Conservation (phyloP, 179 eudicot genomes). For the Beta lomatogona region DNA sequence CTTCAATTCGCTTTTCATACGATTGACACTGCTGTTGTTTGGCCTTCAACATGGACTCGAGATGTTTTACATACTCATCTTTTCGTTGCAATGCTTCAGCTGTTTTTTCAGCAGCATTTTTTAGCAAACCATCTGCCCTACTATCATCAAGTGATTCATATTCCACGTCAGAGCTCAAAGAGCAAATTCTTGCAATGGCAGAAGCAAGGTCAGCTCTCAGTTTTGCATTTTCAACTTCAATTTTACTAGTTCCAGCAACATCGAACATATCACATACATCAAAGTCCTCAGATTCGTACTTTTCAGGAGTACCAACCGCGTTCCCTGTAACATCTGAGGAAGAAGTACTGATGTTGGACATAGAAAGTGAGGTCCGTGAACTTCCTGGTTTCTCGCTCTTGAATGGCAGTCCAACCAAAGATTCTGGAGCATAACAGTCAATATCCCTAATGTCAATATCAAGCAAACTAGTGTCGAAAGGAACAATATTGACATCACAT, state of each 20-base stretch:
- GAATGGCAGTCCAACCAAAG: slow-evolving; percentile 59
- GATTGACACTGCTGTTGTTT: slow-evolving; percentile 81
- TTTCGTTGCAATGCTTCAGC: slow-evolving; percentile 80
- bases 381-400: slow-evolving; percentile 57
- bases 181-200: slow-evolving; percentile 77
- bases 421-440: slow-evolving; percentile 87
- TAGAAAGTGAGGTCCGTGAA: slow-evolving; percentile 56
- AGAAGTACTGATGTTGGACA: slow-evolving; percentile 51
- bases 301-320: slow-evolving; percentile 39
- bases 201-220: slow-evolving; percentile 98
- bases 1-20: slow-evolving; percentile 85
- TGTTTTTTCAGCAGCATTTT: slow-evolving; percentile 81
- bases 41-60: slow-evolving; percentile 60
- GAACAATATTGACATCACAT: slow-evolving; percentile 86
- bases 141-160: slow-evolving; percentile 66
- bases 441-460: slow-evolving; percentile 82
- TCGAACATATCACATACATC: slow-evolving; percentile 72
- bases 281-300: slow-evolving; percentile 45
- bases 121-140: slow-evolving; percentile 57
- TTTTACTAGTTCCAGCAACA: slow-evolving; percentile 90
- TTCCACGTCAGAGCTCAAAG: slow-evolving; percentile 60
- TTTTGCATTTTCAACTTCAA: slow-evolving; percentile 97
- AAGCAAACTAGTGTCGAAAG: slow-evolving; percentile 82
- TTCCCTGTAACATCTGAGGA: slow-evolving; percentile 50
- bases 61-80: slow-evolving; percentile 82